Base-by-base conservation (phyloP, 176 grass and related monocot genomes). In the Oryza coarctata region DNA sequence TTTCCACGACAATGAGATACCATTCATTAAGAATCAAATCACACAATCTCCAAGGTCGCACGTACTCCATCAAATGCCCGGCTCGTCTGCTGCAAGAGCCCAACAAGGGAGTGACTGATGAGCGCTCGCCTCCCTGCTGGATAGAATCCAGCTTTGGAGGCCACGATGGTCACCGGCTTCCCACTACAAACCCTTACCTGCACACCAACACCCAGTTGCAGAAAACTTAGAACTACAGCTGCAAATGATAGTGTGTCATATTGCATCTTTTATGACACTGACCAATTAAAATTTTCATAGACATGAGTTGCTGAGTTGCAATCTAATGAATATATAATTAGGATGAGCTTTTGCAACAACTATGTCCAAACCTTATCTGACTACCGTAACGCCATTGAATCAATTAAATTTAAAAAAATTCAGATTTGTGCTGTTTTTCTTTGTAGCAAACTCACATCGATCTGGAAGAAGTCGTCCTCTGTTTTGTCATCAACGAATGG, bases 171-270 rank as follows among this genome's bases (percentile, higher is more conserved):
- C 90, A 93, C 87, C 0, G 82, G 87, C 83, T 95, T 98, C 31
- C 96, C 96, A 33, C 86, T 90, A 68, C 96, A 98, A 90, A 95
- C 90, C 81, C 91, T 93, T 49, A 93, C 90, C 95, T 98, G 70
- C 33, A 30, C 36, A 45, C 7, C 9, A 7, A 78, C 26, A 61
- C 6, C 32, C 62, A 71, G 73, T 45, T 82, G 41, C 7, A 65
- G 20, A 28, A 43, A 82, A 75, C 33, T 58, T 26, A 49, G 40
- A 73, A 52, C 12, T 58, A 61, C 25, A 69, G 8, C n/a, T 18
- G 9, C 78, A 29, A 13, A 49, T 58, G 31, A 20, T 68, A 26
- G 1, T 39, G n/a, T n/a, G 3, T 20, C 12, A 44, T 36, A 63
- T 27, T 9, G 0, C 87, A 74, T 8, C 30, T 80, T 80, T 3